These are phyloP conservation scores for Pseudonitzschia delicatissima DNA, from an alignment of 108 stramenopile species.

Conservation along the genomic window DNA sequence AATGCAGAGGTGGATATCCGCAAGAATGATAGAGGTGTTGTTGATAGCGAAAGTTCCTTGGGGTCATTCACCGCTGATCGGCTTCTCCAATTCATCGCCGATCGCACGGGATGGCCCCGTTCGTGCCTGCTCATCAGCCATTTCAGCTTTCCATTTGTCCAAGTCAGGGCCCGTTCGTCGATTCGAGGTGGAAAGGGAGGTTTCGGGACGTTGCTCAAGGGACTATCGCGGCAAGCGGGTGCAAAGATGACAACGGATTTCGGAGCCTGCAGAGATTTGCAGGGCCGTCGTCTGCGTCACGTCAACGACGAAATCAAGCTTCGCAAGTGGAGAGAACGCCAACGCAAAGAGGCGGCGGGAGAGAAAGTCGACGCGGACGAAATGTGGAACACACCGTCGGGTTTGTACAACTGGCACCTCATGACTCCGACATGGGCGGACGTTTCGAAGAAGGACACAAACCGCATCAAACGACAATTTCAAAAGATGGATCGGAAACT, in stretches of 20 bases:
- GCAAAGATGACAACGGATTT: conserved; percentile 91
- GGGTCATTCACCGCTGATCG: not conserved
- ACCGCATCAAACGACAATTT: conserved; percentile 65
- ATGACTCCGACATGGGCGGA: conserved; percentile 90
- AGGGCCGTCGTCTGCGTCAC: conserved; percentile 94
- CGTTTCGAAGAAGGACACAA: conserved; percentile 56
- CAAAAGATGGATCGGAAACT: conserved; percentile 38
- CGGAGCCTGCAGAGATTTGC: conserved; percentile 97
- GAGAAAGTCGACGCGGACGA: conserved; percentile 36
- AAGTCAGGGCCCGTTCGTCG: conserved; percentile 2
- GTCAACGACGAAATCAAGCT: conserved; percentile 96
- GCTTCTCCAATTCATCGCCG: conserved; percentile 4
- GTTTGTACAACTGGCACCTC: conserved; percentile 93
- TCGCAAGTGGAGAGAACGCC: conserved; percentile 76
- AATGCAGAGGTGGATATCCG: not conserved
- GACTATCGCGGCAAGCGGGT: conserved; percentile 88
- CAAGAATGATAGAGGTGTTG: not conserved
- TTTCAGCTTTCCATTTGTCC: conserved; percentile 11
- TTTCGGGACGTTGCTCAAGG: conserved; percentile 93
- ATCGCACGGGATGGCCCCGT: conserved; percentile 15
- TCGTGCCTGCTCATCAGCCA: not conserved
- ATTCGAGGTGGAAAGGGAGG: conserved; percentile 88
- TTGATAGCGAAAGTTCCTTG: not conserved
- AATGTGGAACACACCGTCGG: conserved; percentile 70
- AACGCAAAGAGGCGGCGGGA: conserved; percentile 46